Evolutionary conservation across 768 basidiomycete species (phyloP), one percentile per base, ranked within the genome.

Genomic region (Heimioporus sp.): DNA sequence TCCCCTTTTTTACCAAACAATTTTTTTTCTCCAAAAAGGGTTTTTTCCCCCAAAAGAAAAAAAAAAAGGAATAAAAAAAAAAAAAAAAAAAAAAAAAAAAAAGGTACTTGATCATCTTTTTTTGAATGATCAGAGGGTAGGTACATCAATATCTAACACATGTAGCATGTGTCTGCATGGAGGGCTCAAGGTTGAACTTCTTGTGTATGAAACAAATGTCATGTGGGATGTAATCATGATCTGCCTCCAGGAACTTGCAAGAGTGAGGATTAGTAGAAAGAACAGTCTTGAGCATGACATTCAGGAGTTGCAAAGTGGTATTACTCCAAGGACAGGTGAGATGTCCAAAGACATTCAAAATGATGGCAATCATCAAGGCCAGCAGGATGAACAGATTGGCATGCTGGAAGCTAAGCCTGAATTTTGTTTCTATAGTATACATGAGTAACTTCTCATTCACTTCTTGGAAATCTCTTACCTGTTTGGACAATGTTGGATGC

Each of bases 71-170:
- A n/a, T n/a, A n/a, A n/a, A n/a, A n/a, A n/a, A n/a, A n/a, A n/a
- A n/a, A n/a, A n/a, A n/a, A n/a, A n/a, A n/a, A n/a, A n/a, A n/a
- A n/a, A n/a, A n/a, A n/a, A n/a, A n/a, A n/a, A n/a, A n/a, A n/a
- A 9, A 65, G 64, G 49, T 54, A 66, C 0, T 41, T 36, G 4
- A 13, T 17, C 36, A 37, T 46, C 10, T 17, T 35, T 11, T 36
- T 24, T 9, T 44, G 17, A 8, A 32, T 30, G 28, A 32, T 10
- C 5, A 16, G 43, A 16, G 59, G 50, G 43, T 67, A 69, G 1
- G 53, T 56, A 30, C 32, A 60, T 35, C 53, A 70, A 43, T 67
- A 71, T 41, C 55, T 56, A 10, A 64, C 60, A 43, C 70, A 71
- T 32, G 61, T 65, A 12, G 59, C 53, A 32, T 54, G 65, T 4